Evolutionary conservation across 2,329 filamentous ascomycete genomes (phyloP).

Genomic region (Cladobotryum protrusum): DNA sequence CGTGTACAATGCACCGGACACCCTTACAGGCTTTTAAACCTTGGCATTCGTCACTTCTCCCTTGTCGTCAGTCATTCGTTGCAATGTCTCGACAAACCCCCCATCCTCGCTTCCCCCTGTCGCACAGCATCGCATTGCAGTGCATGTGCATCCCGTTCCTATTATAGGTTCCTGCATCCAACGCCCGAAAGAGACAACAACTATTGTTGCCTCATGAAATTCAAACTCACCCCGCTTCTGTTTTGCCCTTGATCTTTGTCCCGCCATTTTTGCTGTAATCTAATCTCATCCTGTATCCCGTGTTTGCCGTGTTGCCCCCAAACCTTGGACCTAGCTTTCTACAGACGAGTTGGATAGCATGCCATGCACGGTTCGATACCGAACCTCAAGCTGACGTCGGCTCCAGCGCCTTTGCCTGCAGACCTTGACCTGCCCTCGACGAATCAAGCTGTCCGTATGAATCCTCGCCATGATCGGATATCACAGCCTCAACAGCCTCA

Average conservation of each 20-base stretch:
- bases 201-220: neutral
- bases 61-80: neutral
- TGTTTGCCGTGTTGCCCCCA: neutral
- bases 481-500: constrained; percentile 14
- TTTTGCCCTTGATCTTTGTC: neutral
- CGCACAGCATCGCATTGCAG: neutral
- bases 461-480: neutral
- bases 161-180: neutral
- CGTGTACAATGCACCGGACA: neutral
- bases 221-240: neutral
- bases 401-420: constrained; percentile 20
- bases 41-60: neutral
- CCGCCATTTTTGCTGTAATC: neutral
- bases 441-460: constrained; percentile 2
- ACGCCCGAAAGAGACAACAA: neutral
- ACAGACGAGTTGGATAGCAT: constrained; percentile 1
- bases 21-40: neutral
- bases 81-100: no score
- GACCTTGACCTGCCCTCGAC: constrained; percentile 14
- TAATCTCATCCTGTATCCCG: neutral
- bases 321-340: neutral
- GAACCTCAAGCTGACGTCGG: constrained; percentile 23
- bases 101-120: neutral
- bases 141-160: neutral
- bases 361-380: constrained; percentile 20